phyloP scores from a whole-genome alignment of 1,139 yeast species.

The Barnettozyma hawaiiensis region DNA sequence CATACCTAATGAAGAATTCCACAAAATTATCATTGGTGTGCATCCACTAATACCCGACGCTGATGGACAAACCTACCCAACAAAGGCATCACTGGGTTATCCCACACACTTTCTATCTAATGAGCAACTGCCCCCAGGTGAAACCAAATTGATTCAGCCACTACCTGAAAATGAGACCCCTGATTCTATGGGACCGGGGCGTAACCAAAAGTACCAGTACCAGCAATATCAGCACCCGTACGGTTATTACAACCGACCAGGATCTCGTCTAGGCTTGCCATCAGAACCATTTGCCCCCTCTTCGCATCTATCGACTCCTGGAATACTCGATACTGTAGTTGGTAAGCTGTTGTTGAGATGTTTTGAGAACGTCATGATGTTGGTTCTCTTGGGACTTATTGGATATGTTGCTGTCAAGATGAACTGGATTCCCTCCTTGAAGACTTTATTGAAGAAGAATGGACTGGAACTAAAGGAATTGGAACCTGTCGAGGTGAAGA shows the following conservation, averaged over 20 bases:
- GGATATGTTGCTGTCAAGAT: slow-evolving; percentile 34
- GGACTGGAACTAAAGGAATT: slow-evolving; percentile 28
- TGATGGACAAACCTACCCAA: slow-evolving; percentile 5
- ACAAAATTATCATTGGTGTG: slow-evolving; percentile 43
- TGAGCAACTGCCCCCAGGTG: slow-evolving; percentile 7
- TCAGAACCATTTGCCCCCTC: slow-evolving; percentile 17
- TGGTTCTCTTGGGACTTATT: slow-evolving; percentile 33
- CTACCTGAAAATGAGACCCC: slow-evolving; percentile 1
- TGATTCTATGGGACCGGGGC: slow-evolving; percentile 1
- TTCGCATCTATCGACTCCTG: slow-evolving; percentile 12
- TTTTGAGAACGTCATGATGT: slow-evolving; percentile 45
- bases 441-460: slow-evolving; percentile 27
- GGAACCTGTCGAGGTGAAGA: slow-evolving; percentile 8
- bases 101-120: slow-evolving; percentile 22
- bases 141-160: slow-evolving; percentile 10
- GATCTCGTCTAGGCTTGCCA: slow-evolving; percentile 18
- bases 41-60: slow-evolving; percentile 30
- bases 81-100: slow-evolving; percentile 15
- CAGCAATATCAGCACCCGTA: no score
- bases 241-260: slow-evolving; percentile 9
- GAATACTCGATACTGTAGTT: slow-evolving; percentile 22
- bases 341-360: slow-evolving; percentile 37
- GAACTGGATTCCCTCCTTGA: slow-evolving; percentile 37
- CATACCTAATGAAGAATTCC: slow-evolving; percentile 14
- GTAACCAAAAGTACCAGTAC: no score